These are phyloP conservation scores for Psilocybe sp. DNA, from an alignment of 768 basidiomycete species.

Conservation along the genomic window DNA sequence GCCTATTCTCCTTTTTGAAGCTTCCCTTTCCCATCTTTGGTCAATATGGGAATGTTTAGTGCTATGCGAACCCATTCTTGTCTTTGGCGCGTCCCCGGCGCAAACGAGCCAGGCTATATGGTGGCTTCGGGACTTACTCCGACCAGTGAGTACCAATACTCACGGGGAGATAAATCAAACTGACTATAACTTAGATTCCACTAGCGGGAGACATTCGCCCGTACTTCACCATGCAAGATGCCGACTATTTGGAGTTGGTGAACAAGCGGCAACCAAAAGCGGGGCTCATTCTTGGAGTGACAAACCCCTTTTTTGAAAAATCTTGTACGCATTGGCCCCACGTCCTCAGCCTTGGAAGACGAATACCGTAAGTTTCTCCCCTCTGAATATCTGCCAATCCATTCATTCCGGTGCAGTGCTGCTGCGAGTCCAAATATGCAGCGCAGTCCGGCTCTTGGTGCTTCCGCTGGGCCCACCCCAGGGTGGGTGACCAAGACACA, in stretches of 20 bases:
- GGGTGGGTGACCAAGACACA: constrained; percentile 82
- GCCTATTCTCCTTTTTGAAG: constrained; percentile 60
- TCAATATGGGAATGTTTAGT: constrained; percentile 93
- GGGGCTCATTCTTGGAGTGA: constrained; percentile 79
- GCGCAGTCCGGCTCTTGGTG: constrained; percentile 23
- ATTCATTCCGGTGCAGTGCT: background rate
- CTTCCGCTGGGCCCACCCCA: constrained; percentile 52
- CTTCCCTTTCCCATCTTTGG: constrained; percentile 66
- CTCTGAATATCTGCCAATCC: background rate
- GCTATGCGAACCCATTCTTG: constrained; percentile 84
- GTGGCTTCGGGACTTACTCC: constrained; percentile 86
- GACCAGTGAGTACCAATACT: constrained; percentile 55
- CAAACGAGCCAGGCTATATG: constrained; percentile 86
- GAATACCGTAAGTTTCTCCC: constrained; percentile 35
- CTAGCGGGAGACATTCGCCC: constrained; percentile 84
- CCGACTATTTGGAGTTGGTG: constrained; percentile 72
- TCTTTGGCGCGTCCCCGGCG: constrained; percentile 78
- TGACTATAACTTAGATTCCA: constrained; percentile 55
- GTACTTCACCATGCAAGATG: constrained; percentile 95
- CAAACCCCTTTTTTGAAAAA: constrained; percentile 83
- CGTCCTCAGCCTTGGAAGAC: constrained; percentile 64
- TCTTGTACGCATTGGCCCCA: constrained; percentile 87
- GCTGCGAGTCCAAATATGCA: constrained; percentile 11
- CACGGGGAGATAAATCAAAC: too few species aligned
- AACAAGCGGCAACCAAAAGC: constrained; percentile 79